These are phyloP conservation scores for Hypoxylon sp. DNA, from an alignment of 2,329 filamentous ascomycete species.

Conservation along the genomic window DNA sequence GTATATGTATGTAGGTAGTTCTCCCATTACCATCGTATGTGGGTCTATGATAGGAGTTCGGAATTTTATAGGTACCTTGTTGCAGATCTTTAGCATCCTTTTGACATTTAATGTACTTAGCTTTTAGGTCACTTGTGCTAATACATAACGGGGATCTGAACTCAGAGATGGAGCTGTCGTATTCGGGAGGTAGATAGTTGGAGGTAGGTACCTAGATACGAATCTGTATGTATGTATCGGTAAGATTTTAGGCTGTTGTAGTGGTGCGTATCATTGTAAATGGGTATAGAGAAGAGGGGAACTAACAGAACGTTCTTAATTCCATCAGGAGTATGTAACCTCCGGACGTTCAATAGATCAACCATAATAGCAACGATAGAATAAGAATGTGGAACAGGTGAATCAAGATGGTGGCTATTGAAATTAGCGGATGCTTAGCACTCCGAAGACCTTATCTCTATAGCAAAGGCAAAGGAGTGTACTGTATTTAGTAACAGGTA, in stretches of 20 bases:
- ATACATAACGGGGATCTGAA: too few species aligned
- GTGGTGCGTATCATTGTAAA: neutral
- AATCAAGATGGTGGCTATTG: neutral
- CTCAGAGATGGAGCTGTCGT: too few species aligned
- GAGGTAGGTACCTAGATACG: too few species aligned
- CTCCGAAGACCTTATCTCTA: neutral
- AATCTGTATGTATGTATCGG: neutral
- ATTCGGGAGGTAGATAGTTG: too few species aligned
- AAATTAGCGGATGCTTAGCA: neutral
- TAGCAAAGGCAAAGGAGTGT: conserved; percentile 15
- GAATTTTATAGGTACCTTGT: neutral
- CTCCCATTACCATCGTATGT: neutral
- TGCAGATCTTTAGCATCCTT: neutral
- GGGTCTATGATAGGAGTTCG: neutral
- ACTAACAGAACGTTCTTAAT: neutral
- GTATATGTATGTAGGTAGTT: too few species aligned
- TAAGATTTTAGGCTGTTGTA: neutral
- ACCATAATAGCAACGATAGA: neutral
- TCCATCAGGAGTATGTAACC: neutral
- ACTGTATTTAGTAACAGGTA: conserved; percentile 29
- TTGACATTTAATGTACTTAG: neutral
- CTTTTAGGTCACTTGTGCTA: neutral
- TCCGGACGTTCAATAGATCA: neutral
- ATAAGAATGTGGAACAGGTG: neutral
- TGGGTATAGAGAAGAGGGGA: too few species aligned